Percentiles rank a stretch among this genome's conserved stretches.
Conservation (phyloP, 2,329 filamentous ascomycete species). For the Penicillium brasilianum region DNA sequence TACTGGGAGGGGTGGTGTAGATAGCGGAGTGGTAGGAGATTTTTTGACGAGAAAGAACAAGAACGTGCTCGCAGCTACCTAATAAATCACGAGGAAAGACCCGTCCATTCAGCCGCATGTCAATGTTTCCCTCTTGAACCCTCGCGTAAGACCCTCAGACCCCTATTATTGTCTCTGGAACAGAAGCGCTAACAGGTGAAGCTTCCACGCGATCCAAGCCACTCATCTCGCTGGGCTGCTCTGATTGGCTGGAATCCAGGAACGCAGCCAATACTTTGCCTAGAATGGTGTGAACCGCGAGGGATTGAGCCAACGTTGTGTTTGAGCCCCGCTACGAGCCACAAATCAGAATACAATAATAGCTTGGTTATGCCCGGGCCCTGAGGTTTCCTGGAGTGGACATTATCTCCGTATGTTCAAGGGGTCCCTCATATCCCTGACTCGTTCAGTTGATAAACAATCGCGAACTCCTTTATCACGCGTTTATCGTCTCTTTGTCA, state of each 20-base stretch:
- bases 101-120: not conserved
- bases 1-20: not conserved
- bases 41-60: not conserved
- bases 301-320: not conserved
- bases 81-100: not conserved
- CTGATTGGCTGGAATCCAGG: not conserved
- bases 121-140: not conserved
- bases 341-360: too few relatives aligned
- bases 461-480: too few relatives aligned
- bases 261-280: not conserved
- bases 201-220: not conserved
- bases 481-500: too few relatives aligned
- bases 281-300: not conserved
- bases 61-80: not conserved
- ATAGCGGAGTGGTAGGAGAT: not conserved
- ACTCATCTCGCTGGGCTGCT: not conserved
- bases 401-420: too few relatives aligned
- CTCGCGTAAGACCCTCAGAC: not conserved
- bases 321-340: not conserved
- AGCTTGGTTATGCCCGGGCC: too few relatives aligned
- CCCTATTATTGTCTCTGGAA: not conserved
- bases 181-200: not conserved
- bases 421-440: too few relatives aligned
- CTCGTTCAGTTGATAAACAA: too few relatives aligned
- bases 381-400: too few relatives aligned